phyloP scores from a whole-genome alignment of 2,329 filamentous ascomycete genomes.

The Akanthomyces dipterigenus region DNA sequence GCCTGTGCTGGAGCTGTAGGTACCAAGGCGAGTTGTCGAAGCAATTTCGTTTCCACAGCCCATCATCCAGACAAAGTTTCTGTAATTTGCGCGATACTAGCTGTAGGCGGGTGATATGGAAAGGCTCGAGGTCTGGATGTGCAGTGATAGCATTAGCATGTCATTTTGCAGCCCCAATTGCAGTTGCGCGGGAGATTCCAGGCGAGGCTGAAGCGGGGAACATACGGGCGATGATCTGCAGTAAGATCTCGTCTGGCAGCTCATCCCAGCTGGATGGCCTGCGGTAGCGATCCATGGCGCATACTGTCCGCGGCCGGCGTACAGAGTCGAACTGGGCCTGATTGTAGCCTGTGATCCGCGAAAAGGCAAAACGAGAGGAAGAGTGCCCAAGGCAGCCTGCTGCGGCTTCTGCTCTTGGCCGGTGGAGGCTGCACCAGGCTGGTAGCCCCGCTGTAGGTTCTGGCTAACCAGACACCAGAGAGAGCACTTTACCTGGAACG shows the following conservation, averaged over 20 bases:
- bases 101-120: conserved; percentile 55
- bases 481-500: neutral
- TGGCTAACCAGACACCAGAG: neutral
- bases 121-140: conserved; percentile 29
- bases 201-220: conserved; percentile 16
- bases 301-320: conserved; percentile 11
- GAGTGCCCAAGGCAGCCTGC: neutral
- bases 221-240: conserved; percentile 58
- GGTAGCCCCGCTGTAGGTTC: conserved; percentile 5
- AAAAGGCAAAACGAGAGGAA: neutral
- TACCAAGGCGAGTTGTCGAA: conserved; percentile 65
- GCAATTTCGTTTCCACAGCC: conserved; percentile 69
- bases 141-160: neutral
- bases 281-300: conserved; percentile 22
- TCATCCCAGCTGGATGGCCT: conserved; percentile 32
- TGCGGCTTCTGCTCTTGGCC: neutral
- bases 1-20: conserved; percentile 41
- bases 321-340: neutral
- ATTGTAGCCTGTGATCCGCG: neutral
- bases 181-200: conserved; percentile 9
- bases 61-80: conserved; percentile 63
- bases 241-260: conserved; percentile 58
- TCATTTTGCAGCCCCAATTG: neutral
- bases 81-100: conserved; percentile 61
- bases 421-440: neutral